Evolutionary conservation across 768 basidiomycete species (phyloP).

Genomic region (Tricholomella constricta): DNA sequence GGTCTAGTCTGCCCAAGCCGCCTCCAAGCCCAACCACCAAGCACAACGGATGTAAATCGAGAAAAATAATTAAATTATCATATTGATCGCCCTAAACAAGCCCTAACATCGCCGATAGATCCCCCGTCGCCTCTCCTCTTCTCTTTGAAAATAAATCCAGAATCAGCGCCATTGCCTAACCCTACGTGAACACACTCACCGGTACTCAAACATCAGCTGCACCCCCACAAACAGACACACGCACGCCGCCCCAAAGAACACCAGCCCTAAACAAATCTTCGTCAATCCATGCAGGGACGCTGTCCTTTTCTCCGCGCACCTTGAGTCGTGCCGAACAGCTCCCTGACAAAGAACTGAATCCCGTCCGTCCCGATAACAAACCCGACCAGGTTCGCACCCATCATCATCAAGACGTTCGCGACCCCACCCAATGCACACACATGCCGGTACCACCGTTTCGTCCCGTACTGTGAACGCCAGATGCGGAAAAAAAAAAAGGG

Average conservation of each 20-base stretch:
- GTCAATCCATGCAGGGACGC: neutral
- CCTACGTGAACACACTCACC: slow-evolving; percentile 40
- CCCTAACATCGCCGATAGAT: slow-evolving; percentile 54
- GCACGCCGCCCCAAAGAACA: slow-evolving; percentile 63
- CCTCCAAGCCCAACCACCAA: too few species aligned
- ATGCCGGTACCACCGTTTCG: slow-evolving; percentile 80
- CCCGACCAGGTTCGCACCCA: slow-evolving; percentile 90
- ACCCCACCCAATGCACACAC: slow-evolving; percentile 81
- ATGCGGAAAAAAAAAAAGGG: neutral
- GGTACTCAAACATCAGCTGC: slow-evolving; percentile 96
- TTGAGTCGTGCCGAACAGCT: slow-evolving; percentile 64
- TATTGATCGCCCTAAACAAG: too few species aligned
- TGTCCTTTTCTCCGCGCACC: slow-evolving; percentile 46
- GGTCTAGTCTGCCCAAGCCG: too few species aligned
- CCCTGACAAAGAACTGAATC: slow-evolving; percentile 58
- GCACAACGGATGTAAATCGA: too few species aligned
- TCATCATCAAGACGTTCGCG: slow-evolving; percentile 85
- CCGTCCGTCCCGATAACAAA: slow-evolving; percentile 92
- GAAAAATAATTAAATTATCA: too few species aligned
- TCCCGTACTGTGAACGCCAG: slow-evolving; percentile 56
- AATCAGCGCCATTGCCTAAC: too few species aligned
- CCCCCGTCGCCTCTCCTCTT: slow-evolving; percentile 71
- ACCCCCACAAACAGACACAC: slow-evolving; percentile 75
- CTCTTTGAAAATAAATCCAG: slow-evolving; percentile 38
- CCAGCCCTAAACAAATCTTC: slow-evolving; percentile 48